A percentile compares a stretch with the other conserved stretches of the same genome.
These are phyloP conservation scores for Psilocybe cubensis DNA, from an alignment of 768 basidiomycete genomes.

Conservation along the genomic window DNA sequence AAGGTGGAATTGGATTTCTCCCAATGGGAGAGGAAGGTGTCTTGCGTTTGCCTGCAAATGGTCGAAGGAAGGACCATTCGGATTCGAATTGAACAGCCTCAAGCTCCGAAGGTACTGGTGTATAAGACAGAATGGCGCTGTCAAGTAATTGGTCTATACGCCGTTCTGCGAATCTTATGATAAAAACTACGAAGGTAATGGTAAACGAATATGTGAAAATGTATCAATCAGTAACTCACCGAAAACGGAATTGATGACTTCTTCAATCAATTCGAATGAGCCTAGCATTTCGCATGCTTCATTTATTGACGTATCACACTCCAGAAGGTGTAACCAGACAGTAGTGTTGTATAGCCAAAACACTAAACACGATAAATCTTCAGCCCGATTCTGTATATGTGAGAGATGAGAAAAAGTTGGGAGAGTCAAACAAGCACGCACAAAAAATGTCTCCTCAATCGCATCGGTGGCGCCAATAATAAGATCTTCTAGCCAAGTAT, in stretches of 20 bases:
- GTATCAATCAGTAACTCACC: conserved; percentile 50
- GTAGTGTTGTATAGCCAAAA: conserved; percentile 97
- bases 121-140: conserved; percentile 78
- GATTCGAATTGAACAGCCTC: conserved; percentile 92
- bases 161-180: conserved; percentile 90
- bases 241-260: conserved; percentile 93
- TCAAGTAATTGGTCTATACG: conserved; percentile 89
- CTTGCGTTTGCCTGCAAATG: conserved; percentile 70
- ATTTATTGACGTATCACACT: conserved; percentile 79
- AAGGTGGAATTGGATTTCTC: conserved; percentile 41
- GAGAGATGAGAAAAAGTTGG: conserved; percentile 14
- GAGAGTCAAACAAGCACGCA: conserved; percentile 44
- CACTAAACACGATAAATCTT: conserved; percentile 83
- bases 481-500: conserved; percentile 91
- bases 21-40: conserved; percentile 34
- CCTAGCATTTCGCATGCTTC: conserved; percentile 84
- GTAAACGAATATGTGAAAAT: neutral
- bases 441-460: conserved; percentile 92
- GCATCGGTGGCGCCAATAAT: conserved; percentile 89
- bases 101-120: conserved; percentile 76
- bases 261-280: conserved; percentile 85
- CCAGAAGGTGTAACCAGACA: conserved; percentile 88
- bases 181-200: conserved; percentile 70
- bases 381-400: conserved; percentile 65
- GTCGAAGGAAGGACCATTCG: conserved; percentile 91